Conservation (phyloP, 306 rosid genomes). For the Fragaria vesca region DNA sequence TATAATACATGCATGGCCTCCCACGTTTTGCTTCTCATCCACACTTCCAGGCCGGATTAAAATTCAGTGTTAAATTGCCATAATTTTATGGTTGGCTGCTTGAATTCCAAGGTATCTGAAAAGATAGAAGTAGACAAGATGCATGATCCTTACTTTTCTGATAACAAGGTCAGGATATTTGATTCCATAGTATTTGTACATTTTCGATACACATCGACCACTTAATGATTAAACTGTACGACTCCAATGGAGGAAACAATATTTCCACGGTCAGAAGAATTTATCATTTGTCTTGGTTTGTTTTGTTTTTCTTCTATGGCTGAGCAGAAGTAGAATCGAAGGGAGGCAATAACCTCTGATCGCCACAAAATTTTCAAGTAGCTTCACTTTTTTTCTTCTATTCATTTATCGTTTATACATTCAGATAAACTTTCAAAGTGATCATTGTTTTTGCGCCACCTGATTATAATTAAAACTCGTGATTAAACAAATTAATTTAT, state of each 20-base stretch:
- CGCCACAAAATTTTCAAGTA: too few species aligned
- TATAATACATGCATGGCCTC: neutral
- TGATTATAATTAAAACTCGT: neutral
- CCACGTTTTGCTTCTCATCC: slow-evolving; percentile 2
- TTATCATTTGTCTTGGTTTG: neutral
- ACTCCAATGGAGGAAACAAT: neutral
- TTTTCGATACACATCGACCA: neutral
- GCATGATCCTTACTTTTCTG: neutral
- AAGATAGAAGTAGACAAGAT: neutral
- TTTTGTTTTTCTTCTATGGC: too few species aligned
- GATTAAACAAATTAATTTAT: neutral
- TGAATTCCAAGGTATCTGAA: neutral
- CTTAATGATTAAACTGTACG: too few species aligned
- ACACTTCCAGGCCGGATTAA: neutral
- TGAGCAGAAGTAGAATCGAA: too few species aligned
- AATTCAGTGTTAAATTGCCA: neutral
- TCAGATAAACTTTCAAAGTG: neutral
- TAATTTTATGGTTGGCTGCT: neutral
- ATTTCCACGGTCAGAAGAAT: too few species aligned
- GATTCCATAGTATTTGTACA: neutral
- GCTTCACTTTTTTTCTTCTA: too few species aligned
- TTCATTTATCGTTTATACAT: neutral
- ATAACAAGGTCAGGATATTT: too few species aligned
- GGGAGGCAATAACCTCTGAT: too few species aligned
- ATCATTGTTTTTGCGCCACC: too few species aligned